Evolutionary conservation across 176 grass and related monocot genomes (phyloP).

Genomic region (Zea mays): Zm-B73-REFERENCE-NAM-5.0 NC_050097.1:176889501-176890000

Average conservation of each 20-base stretch:
- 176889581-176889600: constrained; percentile 44
- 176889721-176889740: neutral
- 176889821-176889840: constrained; percentile 84
- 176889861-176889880: constrained; percentile 99
- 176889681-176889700: constrained; percentile 53
- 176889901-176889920: constrained; percentile 24
- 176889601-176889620: constrained; percentile 35
- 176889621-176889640: constrained; percentile 74
- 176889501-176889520: neutral
- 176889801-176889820: constrained; percentile 74
- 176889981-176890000: neutral
- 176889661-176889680: constrained; percentile 71
- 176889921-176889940: neutral
- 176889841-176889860: constrained; percentile 96
- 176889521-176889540: constrained; percentile 34
- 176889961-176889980: neutral
- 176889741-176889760: constrained; percentile 38
- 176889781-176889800: constrained; percentile 89
- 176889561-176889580: constrained; percentile 22
- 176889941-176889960: neutral
- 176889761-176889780: constrained; percentile 88
- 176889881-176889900: constrained; percentile 22
- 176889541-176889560: constrained; percentile 5
- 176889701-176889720: neutral
- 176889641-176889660: constrained; percentile 88